Base-by-base conservation (phyloP, 768 basidiomycete genomes). In the Suillus weaverae region DNA sequence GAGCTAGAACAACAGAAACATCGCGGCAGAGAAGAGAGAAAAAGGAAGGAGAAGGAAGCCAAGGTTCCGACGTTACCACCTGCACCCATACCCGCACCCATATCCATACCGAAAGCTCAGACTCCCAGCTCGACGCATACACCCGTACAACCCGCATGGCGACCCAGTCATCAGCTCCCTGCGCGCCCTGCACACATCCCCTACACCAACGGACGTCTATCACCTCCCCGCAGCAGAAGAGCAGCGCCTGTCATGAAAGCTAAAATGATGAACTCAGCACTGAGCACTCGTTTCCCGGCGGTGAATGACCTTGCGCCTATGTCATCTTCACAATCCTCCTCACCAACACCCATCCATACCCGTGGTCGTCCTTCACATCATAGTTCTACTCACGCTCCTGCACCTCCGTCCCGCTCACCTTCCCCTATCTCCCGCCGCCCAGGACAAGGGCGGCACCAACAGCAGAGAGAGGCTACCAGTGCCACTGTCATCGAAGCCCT, bases 1-100 rank as follows among this genome's bases (percentile, higher is more conserved):
- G 89, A 89, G 75, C 71, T 89, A 67, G 86, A 90, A 20, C 80
- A 80, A 38, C 75, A 77, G 36, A 75, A 77, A 82, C 82, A 74
- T 71, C 78, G 80, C 72, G 83, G 80, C 60, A 68, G 79, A 74
- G 81, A 82, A 67, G 80, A 77, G 73, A 85, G 83, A 71, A 79
- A 82, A 68, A 82, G 78, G 74, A 78, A 78, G 65, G 77, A 78
- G 60, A 73, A 74, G 68, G 73, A 71, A 33, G 60, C 65, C 48
- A 73, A 69, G 62, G 64, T 60, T 61, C 36, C 68, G 35, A 70
- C 67, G n/a, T 67, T 53, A 56, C 56, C 61, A 30, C n/a, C 65
- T n/a, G 67, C 56, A 33, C 38, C 66, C 1, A 53, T 66, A 26
- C 63, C 56, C 1, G 57, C 63, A n/a, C 65, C 72, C 16, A 68